Conservation (phyloP, 75 land plant species). For the Adiantum capillusveneris region DNA sequence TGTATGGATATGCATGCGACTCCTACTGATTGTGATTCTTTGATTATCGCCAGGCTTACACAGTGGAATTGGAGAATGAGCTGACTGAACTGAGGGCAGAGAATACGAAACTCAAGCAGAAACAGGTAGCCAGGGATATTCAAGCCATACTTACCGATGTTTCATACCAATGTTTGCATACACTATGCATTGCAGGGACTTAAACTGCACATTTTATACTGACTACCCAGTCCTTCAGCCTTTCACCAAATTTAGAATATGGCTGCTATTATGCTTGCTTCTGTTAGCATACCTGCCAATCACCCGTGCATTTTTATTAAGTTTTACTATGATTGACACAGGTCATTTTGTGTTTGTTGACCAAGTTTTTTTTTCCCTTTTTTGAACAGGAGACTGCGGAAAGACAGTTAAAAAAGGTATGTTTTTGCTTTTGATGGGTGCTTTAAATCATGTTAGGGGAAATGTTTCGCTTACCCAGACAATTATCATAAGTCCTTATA, state of each 20-base stretch:
- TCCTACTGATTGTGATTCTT: too few relatives aligned
- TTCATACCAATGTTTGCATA: background rate
- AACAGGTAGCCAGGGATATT: conserved; percentile 35
- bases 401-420: background rate
- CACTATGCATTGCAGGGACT: too few relatives aligned
- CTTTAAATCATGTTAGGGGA: background rate
- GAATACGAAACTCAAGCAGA: conserved; percentile 54
- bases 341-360: background rate
- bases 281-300: background rate
- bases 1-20: background rate
- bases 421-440: background rate
- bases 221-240: too few relatives aligned
- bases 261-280: background rate
- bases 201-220: too few relatives aligned
- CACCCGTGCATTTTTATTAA: background rate
- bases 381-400: conserved; percentile 1
- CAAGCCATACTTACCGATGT: background rate
- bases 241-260: too few relatives aligned
- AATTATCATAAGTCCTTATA: too few relatives aligned
- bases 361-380: background rate
- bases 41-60: conserved; percentile 55
- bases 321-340: too few relatives aligned
- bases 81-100: conserved; percentile 73
- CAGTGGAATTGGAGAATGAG: conserved; percentile 82
- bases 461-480: too few relatives aligned